Evolutionary conservation across 148 eudicot genomes (phyloP).

Genomic region (Arbutus unedo): DNA sequence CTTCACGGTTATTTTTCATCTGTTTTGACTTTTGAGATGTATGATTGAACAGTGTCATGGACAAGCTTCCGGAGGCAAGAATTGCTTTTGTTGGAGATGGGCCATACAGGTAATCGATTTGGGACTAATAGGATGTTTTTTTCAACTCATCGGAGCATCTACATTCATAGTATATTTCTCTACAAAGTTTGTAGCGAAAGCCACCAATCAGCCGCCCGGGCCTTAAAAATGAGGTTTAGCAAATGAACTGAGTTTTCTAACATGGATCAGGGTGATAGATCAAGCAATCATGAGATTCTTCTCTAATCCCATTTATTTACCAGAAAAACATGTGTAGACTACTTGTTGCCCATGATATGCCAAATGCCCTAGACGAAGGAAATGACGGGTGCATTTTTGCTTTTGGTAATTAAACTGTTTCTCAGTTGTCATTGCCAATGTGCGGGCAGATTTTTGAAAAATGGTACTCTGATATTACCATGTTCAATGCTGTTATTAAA

Average conservation of each 20-base stretch:
- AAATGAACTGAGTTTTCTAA: background rate
- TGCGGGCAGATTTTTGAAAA: background rate
- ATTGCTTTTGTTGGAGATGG: conserved; percentile 96
- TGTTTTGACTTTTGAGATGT: background rate
- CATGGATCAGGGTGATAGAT: background rate
- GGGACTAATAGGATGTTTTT: background rate
- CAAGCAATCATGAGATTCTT: background rate
- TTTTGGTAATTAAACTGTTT: background rate
- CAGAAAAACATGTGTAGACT: background rate
- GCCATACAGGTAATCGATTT: conserved; percentile 60
- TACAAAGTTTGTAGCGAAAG: background rate
- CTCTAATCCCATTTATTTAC: background rate
- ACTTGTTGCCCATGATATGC: background rate
- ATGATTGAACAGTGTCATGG: conserved; percentile 70
- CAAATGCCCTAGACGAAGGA: background rate
- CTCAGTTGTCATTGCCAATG: background rate
- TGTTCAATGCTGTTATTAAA: background rate
- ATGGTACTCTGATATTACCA: background rate
- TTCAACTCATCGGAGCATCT: background rate
- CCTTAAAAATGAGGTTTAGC: background rate
- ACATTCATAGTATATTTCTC: background rate
- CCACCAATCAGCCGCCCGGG: background rate
- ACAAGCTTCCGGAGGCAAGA: conserved; percentile 75
- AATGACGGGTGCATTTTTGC: background rate
- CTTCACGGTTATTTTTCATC: background rate